phyloP scores from a whole-genome alignment of 805 yeast genomes.

The Ogataea degrootiae region DNA sequence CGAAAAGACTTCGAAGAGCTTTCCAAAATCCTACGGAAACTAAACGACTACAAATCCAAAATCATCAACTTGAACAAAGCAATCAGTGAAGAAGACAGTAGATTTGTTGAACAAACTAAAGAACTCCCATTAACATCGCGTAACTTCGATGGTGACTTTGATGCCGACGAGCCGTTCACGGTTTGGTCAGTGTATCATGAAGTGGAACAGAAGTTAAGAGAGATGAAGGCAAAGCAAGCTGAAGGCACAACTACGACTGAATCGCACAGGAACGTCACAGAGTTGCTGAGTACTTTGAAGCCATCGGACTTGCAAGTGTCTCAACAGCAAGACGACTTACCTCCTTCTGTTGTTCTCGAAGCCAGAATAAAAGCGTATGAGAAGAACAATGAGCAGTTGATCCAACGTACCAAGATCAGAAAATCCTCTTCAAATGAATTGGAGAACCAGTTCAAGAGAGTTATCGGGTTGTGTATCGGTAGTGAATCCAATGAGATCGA shows the following conservation, averaged over 20 bases:
- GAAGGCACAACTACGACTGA: neutral
- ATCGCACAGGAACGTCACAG: conserved; percentile 1
- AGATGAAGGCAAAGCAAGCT: conserved; percentile 19
- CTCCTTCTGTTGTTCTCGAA: conserved; percentile 48
- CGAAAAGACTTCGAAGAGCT: conserved; percentile 50
- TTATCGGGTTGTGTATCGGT: conserved; percentile 85
- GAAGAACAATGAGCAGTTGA: conserved; percentile 57
- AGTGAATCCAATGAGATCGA: conserved; percentile 72
- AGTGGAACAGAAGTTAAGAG: conserved; percentile 38
- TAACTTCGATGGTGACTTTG: conserved; percentile 53
- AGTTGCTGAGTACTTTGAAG: conserved; percentile 8
- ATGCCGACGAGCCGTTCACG: conserved; percentile 90
- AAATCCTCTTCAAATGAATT: conserved; percentile 49
- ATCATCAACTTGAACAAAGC: conserved; percentile 57
- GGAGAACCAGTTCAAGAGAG: conserved; percentile 78
- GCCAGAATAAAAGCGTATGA: conserved; percentile 82
- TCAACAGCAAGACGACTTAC: conserved; percentile 31
- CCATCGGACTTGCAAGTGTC: conserved; percentile 5
- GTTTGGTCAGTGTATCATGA: conserved; percentile 55
- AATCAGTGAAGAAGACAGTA: conserved; percentile 55
- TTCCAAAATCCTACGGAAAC: conserved; percentile 36
- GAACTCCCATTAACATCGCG: conserved; percentile 30
- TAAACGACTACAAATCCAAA: conserved; percentile 50
- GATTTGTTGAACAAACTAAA: conserved; percentile 40
- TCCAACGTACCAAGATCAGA: conserved; percentile 47